These are phyloP conservation scores for Eucalyptus erythrocorys DNA, from an alignment of 345 rosid species.

Conservation along the genomic window DNA sequence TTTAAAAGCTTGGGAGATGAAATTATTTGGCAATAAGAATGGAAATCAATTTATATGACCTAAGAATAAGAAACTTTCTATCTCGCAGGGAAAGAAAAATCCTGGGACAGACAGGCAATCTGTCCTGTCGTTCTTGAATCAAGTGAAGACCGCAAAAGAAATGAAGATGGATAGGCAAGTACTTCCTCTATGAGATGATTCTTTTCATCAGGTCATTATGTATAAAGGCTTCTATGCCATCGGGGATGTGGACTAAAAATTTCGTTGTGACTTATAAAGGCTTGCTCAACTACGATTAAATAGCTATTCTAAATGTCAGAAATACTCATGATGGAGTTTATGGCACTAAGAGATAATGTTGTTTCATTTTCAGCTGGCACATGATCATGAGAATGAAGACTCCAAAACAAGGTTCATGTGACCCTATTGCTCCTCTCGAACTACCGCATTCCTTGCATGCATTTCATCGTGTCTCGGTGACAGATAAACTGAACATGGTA, in stretches of 20 bases:
- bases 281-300: background rate
- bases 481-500: conserved; percentile 33
- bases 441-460: conserved; percentile 72
- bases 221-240: background rate
- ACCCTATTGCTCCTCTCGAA: conserved; percentile 60
- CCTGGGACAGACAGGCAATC: conserved; percentile 46
- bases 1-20: background rate
- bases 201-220: background rate
- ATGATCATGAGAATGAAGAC: conserved; percentile 46
- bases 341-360: background rate
- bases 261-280: background rate
- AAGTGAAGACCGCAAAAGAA: conserved; percentile 49
- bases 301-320: background rate
- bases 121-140: conserved; percentile 34
- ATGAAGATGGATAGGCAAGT: conserved; percentile 61
- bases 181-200: background rate
- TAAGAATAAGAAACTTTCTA: background rate
- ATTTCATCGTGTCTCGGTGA: conserved; percentile 44
- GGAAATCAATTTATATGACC: background rate
- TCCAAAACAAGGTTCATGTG: conserved; percentile 45
- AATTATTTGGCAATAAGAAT: background rate
- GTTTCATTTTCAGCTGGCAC: conserved; percentile 47
- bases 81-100: conserved; percentile 57
- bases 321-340: background rate
- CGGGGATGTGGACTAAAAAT: background rate